Conservation (phyloP, 768 basidiomycete genomes). For the Suillus clintonianus region DNA sequence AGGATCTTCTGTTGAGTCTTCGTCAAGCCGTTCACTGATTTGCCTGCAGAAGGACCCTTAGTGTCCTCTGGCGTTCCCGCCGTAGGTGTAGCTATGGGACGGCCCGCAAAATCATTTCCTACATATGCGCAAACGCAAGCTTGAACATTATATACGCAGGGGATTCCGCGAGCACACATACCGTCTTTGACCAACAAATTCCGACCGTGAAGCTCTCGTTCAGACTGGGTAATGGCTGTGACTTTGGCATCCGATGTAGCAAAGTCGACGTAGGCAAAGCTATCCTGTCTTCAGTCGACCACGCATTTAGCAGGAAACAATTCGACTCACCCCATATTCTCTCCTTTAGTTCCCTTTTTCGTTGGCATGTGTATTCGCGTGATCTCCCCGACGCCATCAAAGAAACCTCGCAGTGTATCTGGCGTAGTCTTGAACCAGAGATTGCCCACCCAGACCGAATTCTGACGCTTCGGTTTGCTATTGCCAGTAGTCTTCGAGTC, state of each 20-base stretch:
- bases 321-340: slow-evolving; percentile 76
- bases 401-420: slow-evolving; percentile 70
- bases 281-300: slow-evolving; percentile 29
- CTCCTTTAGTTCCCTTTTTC: slow-evolving; percentile 59
- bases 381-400: slow-evolving; percentile 70
- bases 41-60: slow-evolving; percentile 27
- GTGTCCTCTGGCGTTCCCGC: slow-evolving; percentile 34
- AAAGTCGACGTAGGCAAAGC: slow-evolving; percentile 98
- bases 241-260: slow-evolving; percentile 71
- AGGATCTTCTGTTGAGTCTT: slow-evolving; percentile 82
- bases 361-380: slow-evolving; percentile 87
- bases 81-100: slow-evolving; percentile 51
- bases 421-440: slow-evolving; percentile 85
- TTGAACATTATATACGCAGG: slow-evolving; percentile 6
- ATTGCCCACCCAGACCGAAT: slow-evolving; percentile 97
- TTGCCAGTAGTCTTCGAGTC: slow-evolving; percentile 12
- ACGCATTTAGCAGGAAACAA: neutral
- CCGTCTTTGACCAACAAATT: slow-evolving; percentile 93
- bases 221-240: slow-evolving; percentile 78
- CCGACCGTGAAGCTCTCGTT: slow-evolving; percentile 80
- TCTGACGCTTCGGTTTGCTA: slow-evolving; percentile 57
- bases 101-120: slow-evolving; percentile 78
- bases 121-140: neutral
- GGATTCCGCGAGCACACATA: slow-evolving; percentile 31
- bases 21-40: slow-evolving; percentile 41